Evolutionary conservation across 2,329 filamentous ascomycete species (phyloP).

Genomic region (Plectosphaerella sp.): DNA sequence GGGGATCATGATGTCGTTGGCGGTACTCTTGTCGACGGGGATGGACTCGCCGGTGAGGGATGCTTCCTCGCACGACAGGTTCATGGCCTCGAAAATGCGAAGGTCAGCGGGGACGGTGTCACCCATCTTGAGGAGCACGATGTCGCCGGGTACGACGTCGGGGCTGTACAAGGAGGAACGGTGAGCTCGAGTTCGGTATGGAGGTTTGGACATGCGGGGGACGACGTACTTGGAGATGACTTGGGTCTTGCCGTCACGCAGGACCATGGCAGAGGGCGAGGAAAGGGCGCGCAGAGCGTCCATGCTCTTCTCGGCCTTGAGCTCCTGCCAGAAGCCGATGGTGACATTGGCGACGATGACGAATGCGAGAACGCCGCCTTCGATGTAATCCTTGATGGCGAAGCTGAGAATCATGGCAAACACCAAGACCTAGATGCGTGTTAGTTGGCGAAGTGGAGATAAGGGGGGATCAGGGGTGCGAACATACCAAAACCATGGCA

Average conservation of each 20-base stretch:
- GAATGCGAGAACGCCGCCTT: slow-evolving; percentile 62
- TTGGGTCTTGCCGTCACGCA: slow-evolving; percentile 54
- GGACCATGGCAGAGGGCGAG: slow-evolving; percentile 57
- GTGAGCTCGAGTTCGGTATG: neutral
- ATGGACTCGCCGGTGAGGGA: slow-evolving; percentile 73
- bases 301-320: slow-evolving; percentile 63
- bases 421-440: slow-evolving; percentile 56
- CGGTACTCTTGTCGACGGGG: slow-evolving; percentile 62
- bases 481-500: slow-evolving; percentile 67
- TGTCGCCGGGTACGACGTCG: slow-evolving; percentile 67
- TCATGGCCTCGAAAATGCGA: slow-evolving; percentile 68
- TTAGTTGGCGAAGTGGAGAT: neutral
- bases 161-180: slow-evolving; percentile 30
- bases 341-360: slow-evolving; percentile 67
- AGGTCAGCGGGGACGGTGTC: slow-evolving; percentile 73
- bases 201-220: neutral
- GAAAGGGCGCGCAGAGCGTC: slow-evolving; percentile 58
- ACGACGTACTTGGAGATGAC: slow-evolving; percentile 52
- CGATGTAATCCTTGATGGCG: slow-evolving; percentile 62
- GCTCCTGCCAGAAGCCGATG: slow-evolving; percentile 64
- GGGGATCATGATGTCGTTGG: slow-evolving; percentile 39
- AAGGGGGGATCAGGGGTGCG: neutral
- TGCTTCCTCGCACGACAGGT: slow-evolving; percentile 74
- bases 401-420: slow-evolving; percentile 73
- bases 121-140: slow-evolving; percentile 63